phyloP scores from a whole-genome alignment of 2,329 filamentous ascomycete genomes.

The Immersiporthe knoxdaviesiana region DNA sequence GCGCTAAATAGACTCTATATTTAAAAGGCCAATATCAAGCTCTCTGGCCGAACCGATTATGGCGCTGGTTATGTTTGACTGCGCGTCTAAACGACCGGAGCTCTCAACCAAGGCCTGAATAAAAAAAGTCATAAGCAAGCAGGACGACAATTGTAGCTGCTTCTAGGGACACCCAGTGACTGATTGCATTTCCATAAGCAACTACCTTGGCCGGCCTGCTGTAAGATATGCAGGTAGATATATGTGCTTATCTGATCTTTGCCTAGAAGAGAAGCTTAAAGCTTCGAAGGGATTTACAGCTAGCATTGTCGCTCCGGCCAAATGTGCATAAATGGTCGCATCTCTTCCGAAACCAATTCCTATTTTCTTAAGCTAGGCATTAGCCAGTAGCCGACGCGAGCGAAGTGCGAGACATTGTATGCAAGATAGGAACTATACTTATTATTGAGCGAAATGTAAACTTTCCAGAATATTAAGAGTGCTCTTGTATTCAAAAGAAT shows the following conservation, averaged over 20 bases:
- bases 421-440: not conserved
- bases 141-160: not conserved
- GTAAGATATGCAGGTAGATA: not conserved
- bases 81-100: not conserved
- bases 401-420: not conserved
- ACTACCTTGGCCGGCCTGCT: not conserved
- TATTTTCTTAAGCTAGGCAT: constrained; percentile 9
- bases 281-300: not conserved
- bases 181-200: not conserved
- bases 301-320: constrained; percentile 1
- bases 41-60: not conserved
- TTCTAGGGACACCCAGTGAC: constrained; percentile 5
- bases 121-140: constrained; percentile 2
- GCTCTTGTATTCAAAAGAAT: not conserved
- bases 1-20: too few relatives aligned
- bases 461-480: not conserved
- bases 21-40: not conserved
- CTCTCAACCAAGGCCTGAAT: constrained; percentile 5
- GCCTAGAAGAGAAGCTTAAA: not conserved
- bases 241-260: not conserved
- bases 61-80: not conserved
- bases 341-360: constrained; percentile 13
- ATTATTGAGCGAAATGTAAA: constrained; percentile 9
- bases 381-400: constrained; percentile 1
- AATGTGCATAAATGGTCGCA: not conserved